Conservation (phyloP, 441 rosid genomes). For the Populus hybrid region DNA sequence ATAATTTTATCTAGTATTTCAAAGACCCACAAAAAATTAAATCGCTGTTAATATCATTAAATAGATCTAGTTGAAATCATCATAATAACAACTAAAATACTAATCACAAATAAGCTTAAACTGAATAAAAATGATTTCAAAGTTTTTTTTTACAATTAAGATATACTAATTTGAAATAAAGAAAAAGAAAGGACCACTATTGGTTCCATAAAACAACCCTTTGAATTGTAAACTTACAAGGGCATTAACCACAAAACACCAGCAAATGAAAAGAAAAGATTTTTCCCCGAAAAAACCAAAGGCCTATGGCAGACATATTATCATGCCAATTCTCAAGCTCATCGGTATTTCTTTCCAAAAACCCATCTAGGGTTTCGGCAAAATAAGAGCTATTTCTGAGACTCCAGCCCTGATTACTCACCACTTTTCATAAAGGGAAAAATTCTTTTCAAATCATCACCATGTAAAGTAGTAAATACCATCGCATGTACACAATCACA, state of each 20-base stretch:
- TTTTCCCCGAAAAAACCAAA: conserved; percentile 17
- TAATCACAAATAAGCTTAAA: neutral
- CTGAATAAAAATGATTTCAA: neutral
- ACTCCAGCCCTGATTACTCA: conserved; percentile 22
- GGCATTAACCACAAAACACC: neutral
- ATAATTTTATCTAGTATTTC: too few species aligned
- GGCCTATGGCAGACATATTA: conserved; percentile 21
- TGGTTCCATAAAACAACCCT: too few species aligned
- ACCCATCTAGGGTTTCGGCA: neutral
- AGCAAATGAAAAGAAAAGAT: conserved; percentile 4
- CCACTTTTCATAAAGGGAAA: too few species aligned
- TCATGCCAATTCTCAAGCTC: conserved; percentile 25
- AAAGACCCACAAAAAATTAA: too few species aligned
- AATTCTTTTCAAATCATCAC: conserved; percentile 2
- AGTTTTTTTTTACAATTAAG: too few species aligned
- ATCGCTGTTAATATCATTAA: neutral
- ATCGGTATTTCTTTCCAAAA: conserved; percentile 7
- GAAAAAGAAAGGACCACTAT: neutral
- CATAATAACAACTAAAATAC: neutral
- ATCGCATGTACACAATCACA: neutral
- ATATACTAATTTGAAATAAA: too few species aligned
- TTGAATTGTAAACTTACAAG: neutral
- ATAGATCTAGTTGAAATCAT: neutral
- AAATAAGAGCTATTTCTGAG: conserved; percentile 13
- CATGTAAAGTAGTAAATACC: neutral